These are phyloP conservation scores for Yarrowia bubula DNA, from an alignment of 805 yeast species.

Conservation along the genomic window DNA sequence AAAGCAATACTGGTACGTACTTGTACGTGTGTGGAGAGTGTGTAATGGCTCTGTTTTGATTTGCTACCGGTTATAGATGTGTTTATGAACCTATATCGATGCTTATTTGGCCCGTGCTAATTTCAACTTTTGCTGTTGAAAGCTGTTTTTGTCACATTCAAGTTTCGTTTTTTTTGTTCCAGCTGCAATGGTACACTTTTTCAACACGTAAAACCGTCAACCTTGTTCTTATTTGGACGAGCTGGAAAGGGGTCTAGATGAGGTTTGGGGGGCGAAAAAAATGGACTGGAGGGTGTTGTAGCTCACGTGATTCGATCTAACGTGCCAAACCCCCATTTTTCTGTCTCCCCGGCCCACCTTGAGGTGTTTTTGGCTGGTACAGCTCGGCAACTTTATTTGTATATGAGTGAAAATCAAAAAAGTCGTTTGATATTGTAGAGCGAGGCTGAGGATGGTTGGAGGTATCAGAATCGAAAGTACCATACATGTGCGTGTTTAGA, in stretches of 20 bases:
- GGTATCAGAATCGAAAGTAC: too few relatives aligned
- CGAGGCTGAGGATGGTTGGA: too few relatives aligned
- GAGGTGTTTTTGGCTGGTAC: background rate
- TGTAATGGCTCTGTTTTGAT: background rate
- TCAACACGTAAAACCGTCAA: constrained; percentile 7
- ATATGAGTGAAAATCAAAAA: background rate
- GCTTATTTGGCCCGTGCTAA: background rate
- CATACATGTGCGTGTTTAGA: too few relatives aligned
- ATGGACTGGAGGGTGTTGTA: too few relatives aligned
- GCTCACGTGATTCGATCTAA: background rate
- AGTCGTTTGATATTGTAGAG: too few relatives aligned
- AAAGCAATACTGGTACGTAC: too few relatives aligned
- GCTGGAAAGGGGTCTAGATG: background rate
- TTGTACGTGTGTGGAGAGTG: too few relatives aligned
- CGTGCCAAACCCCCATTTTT: background rate
- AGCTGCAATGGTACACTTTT: background rate
- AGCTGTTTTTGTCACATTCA: background rate
- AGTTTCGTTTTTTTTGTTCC: background rate
- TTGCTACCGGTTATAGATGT: background rate
- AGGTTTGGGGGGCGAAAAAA: background rate
- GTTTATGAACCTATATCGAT: background rate
- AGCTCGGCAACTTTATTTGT: background rate
- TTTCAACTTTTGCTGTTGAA: background rate
- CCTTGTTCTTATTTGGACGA: background rate
- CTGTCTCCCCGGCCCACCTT: background rate